These are phyloP conservation scores for Microcos paniculata DNA, from an alignment of 345 rosid species.

Conservation along the genomic window DNA sequence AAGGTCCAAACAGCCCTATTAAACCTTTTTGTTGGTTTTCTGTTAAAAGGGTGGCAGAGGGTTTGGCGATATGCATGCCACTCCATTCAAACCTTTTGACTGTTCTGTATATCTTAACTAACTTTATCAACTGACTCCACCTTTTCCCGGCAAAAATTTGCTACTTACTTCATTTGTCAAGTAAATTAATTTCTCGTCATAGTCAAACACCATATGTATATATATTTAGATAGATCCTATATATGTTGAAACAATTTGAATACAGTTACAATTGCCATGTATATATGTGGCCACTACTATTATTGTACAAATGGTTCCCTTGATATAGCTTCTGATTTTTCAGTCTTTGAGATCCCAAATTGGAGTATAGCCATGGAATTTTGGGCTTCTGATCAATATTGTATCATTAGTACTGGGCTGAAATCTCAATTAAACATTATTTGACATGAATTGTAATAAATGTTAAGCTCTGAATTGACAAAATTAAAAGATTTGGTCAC, in stretches of 20 bases:
- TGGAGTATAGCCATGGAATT: not conserved
- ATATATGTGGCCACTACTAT: no score
- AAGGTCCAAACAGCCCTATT: not conserved
- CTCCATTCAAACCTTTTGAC: constrained; percentile 11
- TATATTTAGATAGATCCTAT: no score
- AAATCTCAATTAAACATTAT: no score
- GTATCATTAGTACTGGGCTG: no score
- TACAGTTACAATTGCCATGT: not conserved
- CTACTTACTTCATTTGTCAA: not conserved
- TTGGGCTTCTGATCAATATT: not conserved
- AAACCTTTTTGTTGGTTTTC: not conserved
- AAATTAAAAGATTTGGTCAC: no score
- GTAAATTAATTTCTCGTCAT: not conserved
- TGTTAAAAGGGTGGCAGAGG: not conserved
- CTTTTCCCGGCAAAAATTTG: not conserved
- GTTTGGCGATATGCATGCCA: constrained; percentile 21
- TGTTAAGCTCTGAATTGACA: no score
- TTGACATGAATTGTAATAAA: no score
- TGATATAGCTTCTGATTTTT: not conserved
- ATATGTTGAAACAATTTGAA: not conserved
- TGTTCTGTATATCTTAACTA: not conserved
- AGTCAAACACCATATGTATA: no score
- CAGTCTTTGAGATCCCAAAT: not conserved
- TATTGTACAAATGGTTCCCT: not conserved
- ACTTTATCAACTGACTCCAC: constrained; percentile 2